These are phyloP conservation scores for Pythium grandisporangium DNA, from an alignment of 352 stramenopile species.

Conservation along the genomic window DNA sequence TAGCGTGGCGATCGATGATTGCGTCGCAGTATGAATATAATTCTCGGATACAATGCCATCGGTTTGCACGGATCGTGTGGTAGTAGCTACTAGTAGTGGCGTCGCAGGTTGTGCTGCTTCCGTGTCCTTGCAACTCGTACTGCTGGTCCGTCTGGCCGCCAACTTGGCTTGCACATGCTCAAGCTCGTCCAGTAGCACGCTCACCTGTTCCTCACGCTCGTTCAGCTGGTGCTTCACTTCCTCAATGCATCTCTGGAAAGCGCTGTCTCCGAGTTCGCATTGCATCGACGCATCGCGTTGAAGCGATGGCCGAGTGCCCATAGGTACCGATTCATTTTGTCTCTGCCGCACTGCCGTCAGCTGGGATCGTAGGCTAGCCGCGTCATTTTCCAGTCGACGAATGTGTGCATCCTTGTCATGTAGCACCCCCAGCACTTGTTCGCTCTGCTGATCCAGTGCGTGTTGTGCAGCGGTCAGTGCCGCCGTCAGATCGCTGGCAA, in stretches of 20 bases:
- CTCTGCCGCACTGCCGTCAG: too few relatives aligned
- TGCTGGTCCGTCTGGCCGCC: not conserved
- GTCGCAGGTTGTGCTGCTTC: too few relatives aligned
- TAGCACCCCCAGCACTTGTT: constrained; percentile 12
- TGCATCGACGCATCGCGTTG: too few relatives aligned
- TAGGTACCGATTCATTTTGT: too few relatives aligned
- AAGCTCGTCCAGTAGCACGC: constrained; percentile 22
- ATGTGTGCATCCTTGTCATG: constrained; percentile 19
- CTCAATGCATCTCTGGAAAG: too few relatives aligned
- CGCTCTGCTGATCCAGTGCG: constrained; percentile 13
- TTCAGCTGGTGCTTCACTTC: constrained; percentile 3
- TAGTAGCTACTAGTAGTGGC: too few relatives aligned
- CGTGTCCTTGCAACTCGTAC: not conserved
- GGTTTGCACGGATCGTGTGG: too few relatives aligned
- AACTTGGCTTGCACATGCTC: constrained; percentile 7
- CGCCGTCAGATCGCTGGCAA: constrained; percentile 10
- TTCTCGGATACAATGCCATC: too few relatives aligned
- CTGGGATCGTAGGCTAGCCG: too few relatives aligned
- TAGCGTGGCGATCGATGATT: not conserved
- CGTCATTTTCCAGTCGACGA: constrained; percentile 7
- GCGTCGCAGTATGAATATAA: not conserved
- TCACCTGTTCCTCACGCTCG: constrained; percentile 17
- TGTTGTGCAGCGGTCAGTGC: constrained; percentile 4
- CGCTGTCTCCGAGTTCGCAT: not conserved
- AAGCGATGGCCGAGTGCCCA: too few relatives aligned